phyloP scores from a whole-genome alignment of 805 yeast species.

The Ogataea naganishii region DNA sequence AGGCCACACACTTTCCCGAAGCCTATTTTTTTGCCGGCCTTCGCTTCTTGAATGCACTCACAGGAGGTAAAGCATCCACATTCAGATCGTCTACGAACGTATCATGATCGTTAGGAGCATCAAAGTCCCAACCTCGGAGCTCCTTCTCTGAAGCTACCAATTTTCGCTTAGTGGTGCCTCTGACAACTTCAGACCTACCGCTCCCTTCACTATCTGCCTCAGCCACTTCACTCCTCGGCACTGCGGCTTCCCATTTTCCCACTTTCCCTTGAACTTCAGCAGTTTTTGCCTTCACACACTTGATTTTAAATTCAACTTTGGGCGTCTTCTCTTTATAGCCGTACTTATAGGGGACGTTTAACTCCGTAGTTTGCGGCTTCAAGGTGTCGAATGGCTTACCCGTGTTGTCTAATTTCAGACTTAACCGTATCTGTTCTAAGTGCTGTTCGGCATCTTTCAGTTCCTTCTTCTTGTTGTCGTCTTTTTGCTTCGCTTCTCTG shows the following conservation, averaged over 20 bases:
- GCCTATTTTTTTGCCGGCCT: slow-evolving; percentile 1
- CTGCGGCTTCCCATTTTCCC: no score
- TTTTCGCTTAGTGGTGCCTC: slow-evolving; percentile 5
- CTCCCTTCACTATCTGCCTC: slow-evolving; percentile 4
- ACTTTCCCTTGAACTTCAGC: slow-evolving; percentile 2
- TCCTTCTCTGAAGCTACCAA: slow-evolving; percentile 15
- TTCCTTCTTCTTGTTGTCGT: slow-evolving; percentile 10
- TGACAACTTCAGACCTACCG: slow-evolving; percentile 2
- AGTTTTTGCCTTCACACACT: background rate
- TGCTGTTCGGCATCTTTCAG: slow-evolving; percentile 11
- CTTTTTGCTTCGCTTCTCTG: slow-evolving; percentile 16
- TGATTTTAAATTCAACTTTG: slow-evolving; percentile 1
- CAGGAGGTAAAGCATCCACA: slow-evolving; percentile 4
- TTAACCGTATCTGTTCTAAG: slow-evolving; percentile 7
- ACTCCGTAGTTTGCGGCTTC: no score
- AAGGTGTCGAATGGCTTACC: no score
- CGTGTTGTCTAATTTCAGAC: background rate
- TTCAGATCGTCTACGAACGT: slow-evolving; percentile 2
- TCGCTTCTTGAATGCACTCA: slow-evolving; percentile 11
- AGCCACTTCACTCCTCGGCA: slow-evolving; percentile 4
- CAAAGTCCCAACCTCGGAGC: slow-evolving; percentile 18
- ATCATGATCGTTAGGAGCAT: slow-evolving; percentile 6
- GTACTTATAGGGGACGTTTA: no score
- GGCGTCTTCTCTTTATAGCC: slow-evolving; percentile 1
- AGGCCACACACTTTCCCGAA: no score